A percentile compares a stretch with the other conserved stretches of the same genome.
Evolutionary conservation across 345 rosid species (phyloP).

Genomic region (Salix brachista): DNA sequence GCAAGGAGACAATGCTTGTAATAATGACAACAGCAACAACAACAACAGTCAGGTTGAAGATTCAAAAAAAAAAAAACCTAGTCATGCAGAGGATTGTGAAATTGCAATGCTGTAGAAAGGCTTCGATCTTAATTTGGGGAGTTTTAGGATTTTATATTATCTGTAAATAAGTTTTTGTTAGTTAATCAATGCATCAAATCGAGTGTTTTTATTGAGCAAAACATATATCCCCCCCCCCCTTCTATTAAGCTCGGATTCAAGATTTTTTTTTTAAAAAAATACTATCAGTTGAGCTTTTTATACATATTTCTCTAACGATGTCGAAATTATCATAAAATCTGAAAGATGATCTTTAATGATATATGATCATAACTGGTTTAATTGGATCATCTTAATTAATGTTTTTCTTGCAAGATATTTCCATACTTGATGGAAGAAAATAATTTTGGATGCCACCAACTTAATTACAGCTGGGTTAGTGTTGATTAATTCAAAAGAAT

Average conservation of each 20-base stretch:
- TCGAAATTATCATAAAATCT: no score
- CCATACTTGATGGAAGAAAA: background rate
- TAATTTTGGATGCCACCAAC: background rate
- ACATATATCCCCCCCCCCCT: no score
- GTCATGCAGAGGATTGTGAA: background rate
- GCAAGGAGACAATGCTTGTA: constrained; percentile 64
- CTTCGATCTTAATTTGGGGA: background rate
- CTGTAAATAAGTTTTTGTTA: constrained; percentile 4
- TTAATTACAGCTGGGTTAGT: no score
- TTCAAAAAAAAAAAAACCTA: no score
- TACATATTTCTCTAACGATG: no score
- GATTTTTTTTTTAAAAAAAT: no score
- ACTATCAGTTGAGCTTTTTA: no score
- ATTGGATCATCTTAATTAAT: background rate
- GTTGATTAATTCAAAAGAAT: no score
- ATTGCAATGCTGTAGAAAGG: background rate
- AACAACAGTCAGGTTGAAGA: background rate
- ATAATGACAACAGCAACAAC: background rate
- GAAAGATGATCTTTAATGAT: no score
- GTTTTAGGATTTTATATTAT: background rate
- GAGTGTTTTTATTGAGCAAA: no score
- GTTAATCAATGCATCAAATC: background rate
- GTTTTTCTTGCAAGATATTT: background rate
- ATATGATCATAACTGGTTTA: background rate
- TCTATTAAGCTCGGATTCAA: no score